A percentile compares a stretch with the other conserved stretches of the same genome.
Evolutionary conservation across 148 eudicot species (phyloP).

Genomic region (Linanthus parryae): DNA sequence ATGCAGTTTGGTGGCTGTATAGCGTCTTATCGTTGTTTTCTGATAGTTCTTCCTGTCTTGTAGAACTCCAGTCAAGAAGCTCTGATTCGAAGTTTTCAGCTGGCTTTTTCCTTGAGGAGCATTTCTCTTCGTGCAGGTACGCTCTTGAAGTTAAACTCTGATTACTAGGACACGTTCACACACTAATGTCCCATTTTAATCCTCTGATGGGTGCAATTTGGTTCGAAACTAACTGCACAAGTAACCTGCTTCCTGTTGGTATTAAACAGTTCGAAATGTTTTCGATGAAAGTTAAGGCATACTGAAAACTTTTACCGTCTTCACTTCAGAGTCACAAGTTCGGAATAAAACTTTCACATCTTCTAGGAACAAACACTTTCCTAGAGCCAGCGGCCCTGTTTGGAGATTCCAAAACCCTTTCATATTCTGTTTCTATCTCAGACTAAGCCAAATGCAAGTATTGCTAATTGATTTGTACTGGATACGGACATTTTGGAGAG

Average conservation of each 20-base stretch:
- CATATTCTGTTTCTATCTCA: too few relatives aligned
- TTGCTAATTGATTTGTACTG: too few relatives aligned
- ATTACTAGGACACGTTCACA: neutral
- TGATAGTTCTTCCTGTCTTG: slow-evolving; percentile 11
- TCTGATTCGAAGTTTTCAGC: slow-evolving; percentile 55
- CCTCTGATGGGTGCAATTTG: neutral
- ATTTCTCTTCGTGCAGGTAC: slow-evolving; percentile 46
- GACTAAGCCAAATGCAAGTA: too few relatives aligned
- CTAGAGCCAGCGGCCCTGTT: too few relatives aligned
- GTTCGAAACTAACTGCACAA: neutral
- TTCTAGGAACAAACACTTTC: too few relatives aligned
- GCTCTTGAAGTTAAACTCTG: slow-evolving; percentile 1
- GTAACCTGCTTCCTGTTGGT: neutral
- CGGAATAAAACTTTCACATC: too few relatives aligned
- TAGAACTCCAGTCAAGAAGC: slow-evolving; percentile 53
- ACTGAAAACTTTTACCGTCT: neutral
- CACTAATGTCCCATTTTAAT: neutral
- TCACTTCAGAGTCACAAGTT: too few relatives aligned
- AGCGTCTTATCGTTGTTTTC: too few relatives aligned
- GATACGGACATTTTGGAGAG: too few relatives aligned
- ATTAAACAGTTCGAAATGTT: neutral
- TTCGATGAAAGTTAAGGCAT: neutral
- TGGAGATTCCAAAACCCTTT: too few relatives aligned
- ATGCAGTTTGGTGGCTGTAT: too few relatives aligned
- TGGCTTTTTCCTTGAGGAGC: slow-evolving; percentile 52